Base-by-base conservation (phyloP, 805 yeast genomes). In the Saturnispora diversa region DNA sequence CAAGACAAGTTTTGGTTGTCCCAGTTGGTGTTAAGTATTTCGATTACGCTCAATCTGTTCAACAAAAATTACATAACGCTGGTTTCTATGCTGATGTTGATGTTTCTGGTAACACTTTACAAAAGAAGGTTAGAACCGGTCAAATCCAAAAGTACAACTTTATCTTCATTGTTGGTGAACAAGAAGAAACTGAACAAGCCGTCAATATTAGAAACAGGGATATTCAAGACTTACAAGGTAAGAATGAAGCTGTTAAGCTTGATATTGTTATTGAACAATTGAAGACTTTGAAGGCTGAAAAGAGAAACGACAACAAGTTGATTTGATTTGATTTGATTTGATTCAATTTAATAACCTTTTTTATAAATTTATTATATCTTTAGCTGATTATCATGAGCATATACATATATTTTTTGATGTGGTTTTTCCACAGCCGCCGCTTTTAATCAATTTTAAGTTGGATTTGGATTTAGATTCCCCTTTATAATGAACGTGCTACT, bases 151-250 rank as follows among this genome's bases (percentile, higher is more conserved):
- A 84, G 65, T 92, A 87, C 70, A 92, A 92, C 74, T 92, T 87
- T 68, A 84, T 90, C 58, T 87, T 90, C 65, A 84, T 87, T 62
- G 98, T 92, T 50, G 99, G 99, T 65, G 96, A 84, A 61, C 87
- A 85, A 58, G 99, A 92, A 69, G 75, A 82, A 70, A 67, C 68
- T 48, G 75, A 78, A 52, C 64, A 74, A 48, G 72, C 88, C 51
- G 99, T 92, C 52, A 92, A 92, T 62, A 83, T 92, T 52, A 86
- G 99, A 75, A 86, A 87, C 71, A 84, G 98, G 72, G 97, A 92
- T 63, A 85, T 87, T 57, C 75, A 77, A 58, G 90, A 82, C 60
- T 79, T 84, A 66, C 97, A 92, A 71, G 84, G 84, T 64, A 92
- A 90, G 82, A 80, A 80, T 53, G 96, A 80, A 40, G 82, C 87